Evolutionary conservation across 23 red algal species (phyloP).

Genomic region (Gracilaria gracilis): DNA sequence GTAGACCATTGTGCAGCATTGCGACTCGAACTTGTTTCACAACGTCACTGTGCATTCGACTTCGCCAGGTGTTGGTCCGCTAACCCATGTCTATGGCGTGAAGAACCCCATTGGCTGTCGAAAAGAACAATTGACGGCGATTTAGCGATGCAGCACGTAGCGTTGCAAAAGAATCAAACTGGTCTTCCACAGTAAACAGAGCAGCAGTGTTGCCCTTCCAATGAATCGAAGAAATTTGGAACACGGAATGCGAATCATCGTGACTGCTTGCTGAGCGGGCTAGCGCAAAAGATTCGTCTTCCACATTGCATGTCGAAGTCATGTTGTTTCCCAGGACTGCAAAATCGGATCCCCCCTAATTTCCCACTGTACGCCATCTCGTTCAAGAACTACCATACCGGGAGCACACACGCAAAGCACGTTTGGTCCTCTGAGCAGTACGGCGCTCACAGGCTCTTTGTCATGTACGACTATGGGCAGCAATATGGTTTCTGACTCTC

Average conservation of each 20-base stretch:
- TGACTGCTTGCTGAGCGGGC: neutral
- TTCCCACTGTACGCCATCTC: neutral
- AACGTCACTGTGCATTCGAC: neutral
- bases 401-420: neutral
- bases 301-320: conserved; percentile 1
- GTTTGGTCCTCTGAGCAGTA: neutral
- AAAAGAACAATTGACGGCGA: neutral
- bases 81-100: neutral
- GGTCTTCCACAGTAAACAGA: neutral
- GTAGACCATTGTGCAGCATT: neutral
- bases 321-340: no score
- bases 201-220: neutral
- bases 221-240: neutral
- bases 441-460: conserved; percentile 1
- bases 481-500: neutral
- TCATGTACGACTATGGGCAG: neutral
- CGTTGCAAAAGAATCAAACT: neutral
- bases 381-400: neutral
- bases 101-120: conserved; percentile 4
- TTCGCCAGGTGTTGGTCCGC: neutral
- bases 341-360: neutral
- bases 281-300: conserved; percentile 14
- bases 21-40: neutral
- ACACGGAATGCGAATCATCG: neutral
- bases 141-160: conserved; percentile 3